Evolutionary conservation across 2,329 filamentous ascomycete genomes (phyloP).

Genomic region (Cladophialophora immunda): DNA sequence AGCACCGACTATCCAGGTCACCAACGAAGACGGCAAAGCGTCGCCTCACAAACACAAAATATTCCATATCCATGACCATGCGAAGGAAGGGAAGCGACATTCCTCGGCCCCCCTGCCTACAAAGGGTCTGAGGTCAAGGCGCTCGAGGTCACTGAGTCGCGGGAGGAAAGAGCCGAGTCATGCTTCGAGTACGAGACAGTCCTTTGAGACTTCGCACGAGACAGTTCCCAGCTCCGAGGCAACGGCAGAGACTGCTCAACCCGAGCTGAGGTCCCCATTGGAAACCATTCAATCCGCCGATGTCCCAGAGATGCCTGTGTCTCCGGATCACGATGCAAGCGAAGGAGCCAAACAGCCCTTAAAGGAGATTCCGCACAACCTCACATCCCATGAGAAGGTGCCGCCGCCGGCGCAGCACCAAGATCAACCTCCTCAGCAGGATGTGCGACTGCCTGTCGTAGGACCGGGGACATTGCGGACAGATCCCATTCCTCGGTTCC

Average conservation of each 20-base stretch:
- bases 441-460: slow-evolving; percentile 50
- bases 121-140: background rate
- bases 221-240: slow-evolving; percentile 9
- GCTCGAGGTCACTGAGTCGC: slow-evolving; percentile 32
- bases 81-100: slow-evolving; percentile 23
- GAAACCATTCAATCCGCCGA: slow-evolving; percentile 39
- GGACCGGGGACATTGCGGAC: slow-evolving; percentile 39
- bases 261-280: slow-evolving; percentile 9
- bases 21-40: slow-evolving; percentile 62
- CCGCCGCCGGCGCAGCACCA: slow-evolving; percentile 48
- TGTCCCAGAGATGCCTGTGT: slow-evolving; percentile 28
- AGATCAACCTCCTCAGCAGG: slow-evolving; percentile 55
- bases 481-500: slow-evolving; percentile 57
- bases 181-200: slow-evolving; percentile 22
- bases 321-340: slow-evolving; percentile 28
- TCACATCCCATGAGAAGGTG: slow-evolving; percentile 45
- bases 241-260: background rate
- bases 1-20: slow-evolving; percentile 80
- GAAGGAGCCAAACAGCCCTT: slow-evolving; percentile 32
- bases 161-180: slow-evolving; percentile 25
- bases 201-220: slow-evolving; percentile 32
- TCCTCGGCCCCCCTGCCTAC: slow-evolving; percentile 12
- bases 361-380: slow-evolving; percentile 46
- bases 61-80: slow-evolving; percentile 45
- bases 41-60: slow-evolving; percentile 44